Evolutionary conservation across 139 green algal species (phyloP).

Genomic region (Picochlorum sp.): DNA sequence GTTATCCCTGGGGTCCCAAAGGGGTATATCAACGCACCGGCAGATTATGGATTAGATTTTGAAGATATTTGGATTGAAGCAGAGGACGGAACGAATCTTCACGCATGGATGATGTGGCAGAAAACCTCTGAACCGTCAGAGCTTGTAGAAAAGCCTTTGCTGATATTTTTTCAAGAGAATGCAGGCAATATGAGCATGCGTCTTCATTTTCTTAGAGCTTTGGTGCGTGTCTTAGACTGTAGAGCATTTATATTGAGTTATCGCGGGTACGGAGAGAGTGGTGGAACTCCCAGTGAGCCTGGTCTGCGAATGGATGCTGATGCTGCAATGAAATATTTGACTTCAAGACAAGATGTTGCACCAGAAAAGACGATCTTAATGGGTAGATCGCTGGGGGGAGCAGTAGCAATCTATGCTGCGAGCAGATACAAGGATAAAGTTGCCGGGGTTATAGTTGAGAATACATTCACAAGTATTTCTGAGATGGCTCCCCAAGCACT

Average conservation of each 20-base stretch:
- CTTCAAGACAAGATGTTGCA: slow-evolving; percentile 36
- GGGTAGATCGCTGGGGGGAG: slow-evolving; percentile 71
- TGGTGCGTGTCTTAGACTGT: slow-evolving; percentile 37
- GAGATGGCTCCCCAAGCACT: slow-evolving; percentile 47
- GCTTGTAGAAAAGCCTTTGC: slow-evolving; percentile 29
- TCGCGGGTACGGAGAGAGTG: slow-evolving; percentile 66
- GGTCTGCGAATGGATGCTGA: slow-evolving; percentile 61
- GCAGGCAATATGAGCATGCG: slow-evolving; percentile 79
- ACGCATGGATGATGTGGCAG: slow-evolving; percentile 61
- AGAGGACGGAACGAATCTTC: slow-evolving; percentile 57
- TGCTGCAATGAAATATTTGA: slow-evolving; percentile 47
- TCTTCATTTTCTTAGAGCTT: slow-evolving; percentile 58
- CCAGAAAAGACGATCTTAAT: slow-evolving; percentile 48
- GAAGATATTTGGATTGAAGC: slow-evolving; percentile 49
- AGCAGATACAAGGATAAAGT: slow-evolving; percentile 43
- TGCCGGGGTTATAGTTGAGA: slow-evolving; percentile 63
- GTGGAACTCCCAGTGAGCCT: slow-evolving; percentile 52
- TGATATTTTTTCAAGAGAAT: slow-evolving; percentile 84
- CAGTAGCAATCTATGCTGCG: slow-evolving; percentile 61
- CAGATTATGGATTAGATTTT: slow-evolving; percentile 41
- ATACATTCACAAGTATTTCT: slow-evolving; percentile 75
- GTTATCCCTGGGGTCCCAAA: slow-evolving; percentile 53
- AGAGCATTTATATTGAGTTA: slow-evolving; percentile 62
- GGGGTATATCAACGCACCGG: slow-evolving; percentile 35
- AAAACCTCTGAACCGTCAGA: not conserved